Conservation (phyloP, 257 asterid species). For the Schizonepeta tenuifolia region DNA sequence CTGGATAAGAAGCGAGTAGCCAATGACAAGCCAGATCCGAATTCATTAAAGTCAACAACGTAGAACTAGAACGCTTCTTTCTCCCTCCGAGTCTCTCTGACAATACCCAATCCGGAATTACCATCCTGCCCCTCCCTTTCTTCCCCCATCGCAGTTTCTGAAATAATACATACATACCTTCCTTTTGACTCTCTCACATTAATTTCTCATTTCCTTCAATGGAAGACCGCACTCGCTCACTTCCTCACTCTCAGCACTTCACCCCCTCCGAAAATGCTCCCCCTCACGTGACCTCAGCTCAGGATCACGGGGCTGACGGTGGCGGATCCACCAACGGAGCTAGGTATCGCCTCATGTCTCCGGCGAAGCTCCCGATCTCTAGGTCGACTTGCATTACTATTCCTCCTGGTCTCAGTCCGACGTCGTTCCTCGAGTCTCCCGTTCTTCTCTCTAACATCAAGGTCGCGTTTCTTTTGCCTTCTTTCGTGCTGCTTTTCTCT, state of each 20-base stretch:
- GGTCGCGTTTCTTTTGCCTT: constrained; percentile 44
- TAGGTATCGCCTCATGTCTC: constrained; percentile 85
- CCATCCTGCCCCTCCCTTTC: constrained; percentile 35
- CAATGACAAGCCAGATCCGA: constrained; percentile 36
- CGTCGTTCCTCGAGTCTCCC: constrained; percentile 94
- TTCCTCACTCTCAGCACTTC: constrained; percentile 30
- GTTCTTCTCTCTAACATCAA: constrained; percentile 92
- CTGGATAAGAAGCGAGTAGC: constrained; percentile 35
- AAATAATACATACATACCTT: constrained; percentile 11
- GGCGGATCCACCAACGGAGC: constrained; percentile 68
- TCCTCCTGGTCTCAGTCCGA: constrained; percentile 96
- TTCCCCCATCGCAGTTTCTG: constrained; percentile 19
- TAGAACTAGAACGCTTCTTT: constrained; percentile 12
- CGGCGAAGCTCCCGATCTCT: constrained; percentile 98
- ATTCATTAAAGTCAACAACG: constrained; percentile 39
- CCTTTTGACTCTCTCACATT: constrained; percentile 28
- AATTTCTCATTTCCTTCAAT: constrained; percentile 35
- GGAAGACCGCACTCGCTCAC: constrained; percentile 49
- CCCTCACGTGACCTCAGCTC: constrained; percentile 27
- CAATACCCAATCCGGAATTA: background rate
- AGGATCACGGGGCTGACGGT: constrained; percentile 38
- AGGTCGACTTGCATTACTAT: constrained; percentile 81
- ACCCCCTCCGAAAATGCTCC: constrained; percentile 31
- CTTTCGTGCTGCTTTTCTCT: background rate
- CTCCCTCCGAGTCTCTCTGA: background rate